Evolutionary conservation across 805 yeast species (phyloP), one percentile per base, ranked within the genome.

Genomic region (Kazachstania martiniae): DNA sequence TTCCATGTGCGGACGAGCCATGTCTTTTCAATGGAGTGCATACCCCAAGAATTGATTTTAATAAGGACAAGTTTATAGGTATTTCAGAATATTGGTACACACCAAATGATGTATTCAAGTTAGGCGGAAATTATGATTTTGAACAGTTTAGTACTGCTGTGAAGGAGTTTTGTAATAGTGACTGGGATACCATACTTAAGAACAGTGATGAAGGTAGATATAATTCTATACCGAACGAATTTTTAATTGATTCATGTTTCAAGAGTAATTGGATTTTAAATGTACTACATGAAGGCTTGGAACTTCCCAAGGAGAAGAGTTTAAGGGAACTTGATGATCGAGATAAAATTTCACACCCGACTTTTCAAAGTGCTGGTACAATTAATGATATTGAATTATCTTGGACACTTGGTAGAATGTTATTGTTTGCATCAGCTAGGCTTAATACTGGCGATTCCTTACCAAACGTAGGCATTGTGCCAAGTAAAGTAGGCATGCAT

Each of bases 71-170:
- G 47, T 87, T 91, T 57, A 80, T 91, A 18, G 98, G 98, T 0
- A 78, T 89, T 15, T 83, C 95, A 6, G 98, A 91, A 57, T 91
- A 85, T 60, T 91, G 97, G 96, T 89, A 91, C 53, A 85, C 96
- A 1, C 87, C 95, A 3, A 82, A 86, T 47, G 97, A 89, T 50
- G 72, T 89, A 4, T 87, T 87, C 53, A 74, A 78, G 25, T 68
- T 85, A 61, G 89, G 94, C 3, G 97, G 96, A 10, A 84, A 76
- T 35, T 87, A 87, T 53, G 83, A 83, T 48, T 89, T 76, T 50
- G 65, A 70, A 23, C 61, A 67, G 25, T 85, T 82, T 48, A 79
- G 74, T 50, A 70, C 63, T 22, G 69, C 72, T 32, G 81, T 86
- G 3, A 68, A 70, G 38, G 66, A 68, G 21, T 86, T 77, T 47